Conservation (phyloP, 306 rosid genomes). For the Gastrolobium bilobum region DNA sequence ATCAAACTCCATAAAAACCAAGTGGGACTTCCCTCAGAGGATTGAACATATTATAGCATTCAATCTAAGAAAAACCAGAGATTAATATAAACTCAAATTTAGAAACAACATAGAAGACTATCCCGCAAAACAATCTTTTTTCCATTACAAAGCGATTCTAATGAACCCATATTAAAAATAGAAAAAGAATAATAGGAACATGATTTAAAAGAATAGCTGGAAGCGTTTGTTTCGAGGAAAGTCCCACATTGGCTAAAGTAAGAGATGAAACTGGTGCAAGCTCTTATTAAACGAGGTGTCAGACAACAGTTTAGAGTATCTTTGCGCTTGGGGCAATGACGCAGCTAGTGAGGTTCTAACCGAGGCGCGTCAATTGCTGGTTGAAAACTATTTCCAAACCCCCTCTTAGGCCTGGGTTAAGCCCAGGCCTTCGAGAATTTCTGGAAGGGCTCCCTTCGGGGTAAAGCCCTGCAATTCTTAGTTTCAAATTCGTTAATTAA, state of each 20-base stretch:
- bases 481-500: not conserved
- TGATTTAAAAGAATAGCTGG: no score
- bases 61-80: not conserved
- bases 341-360: constrained; percentile 49
- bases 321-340: constrained; percentile 53
- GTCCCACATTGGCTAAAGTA: constrained; percentile 35
- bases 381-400: constrained; percentile 50
- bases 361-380: constrained; percentile 46
- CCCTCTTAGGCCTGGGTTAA: constrained; percentile 37
- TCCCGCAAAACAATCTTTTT: no score
- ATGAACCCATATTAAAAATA: no score
- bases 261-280: not conserved
- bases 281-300: not conserved
- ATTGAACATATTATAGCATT: not conserved
- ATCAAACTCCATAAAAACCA: constrained; percentile 13
- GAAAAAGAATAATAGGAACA: no score
- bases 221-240: not conserved
- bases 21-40: not conserved
- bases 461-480: constrained; percentile 25
- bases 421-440: constrained; percentile 44
- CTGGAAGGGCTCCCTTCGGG: constrained; percentile 45
- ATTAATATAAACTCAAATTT: not conserved
- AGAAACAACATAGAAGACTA: no score
- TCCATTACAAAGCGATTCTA: no score
- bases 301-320: rapidly evolving